A percentile compares a stretch with the other conserved stretches of the same genome.
Evolutionary conservation across 2,329 filamentous ascomycete species (phyloP).

Genomic region (Talaromyces funiculosus): DNA sequence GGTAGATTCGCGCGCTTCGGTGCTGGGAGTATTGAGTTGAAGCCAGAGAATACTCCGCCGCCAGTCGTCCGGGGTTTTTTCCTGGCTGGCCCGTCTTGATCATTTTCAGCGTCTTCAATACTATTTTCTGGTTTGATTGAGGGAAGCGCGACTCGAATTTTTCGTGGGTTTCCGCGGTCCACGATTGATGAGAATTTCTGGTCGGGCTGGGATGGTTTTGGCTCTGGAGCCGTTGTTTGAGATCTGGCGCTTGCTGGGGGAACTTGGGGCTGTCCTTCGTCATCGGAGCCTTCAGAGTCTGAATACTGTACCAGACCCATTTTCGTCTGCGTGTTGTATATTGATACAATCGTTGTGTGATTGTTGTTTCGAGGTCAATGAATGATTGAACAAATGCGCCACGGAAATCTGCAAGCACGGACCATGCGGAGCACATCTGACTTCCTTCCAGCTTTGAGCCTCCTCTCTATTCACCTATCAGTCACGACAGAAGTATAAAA

Average conservation of each 20-base stretch:
- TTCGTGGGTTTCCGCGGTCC: constrained; percentile 72
- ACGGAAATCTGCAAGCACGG: constrained; percentile 6
- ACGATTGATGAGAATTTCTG: constrained; percentile 68
- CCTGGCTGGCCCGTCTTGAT: constrained; percentile 55
- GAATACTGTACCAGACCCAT: constrained; percentile 83
- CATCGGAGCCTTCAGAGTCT: constrained; percentile 66
- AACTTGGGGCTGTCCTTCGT: constrained; percentile 43
- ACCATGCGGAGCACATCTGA: constrained; percentile 12
- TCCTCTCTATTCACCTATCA: neutral
- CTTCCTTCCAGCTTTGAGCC: neutral
- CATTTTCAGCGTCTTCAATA: constrained; percentile 29
- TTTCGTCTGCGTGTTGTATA: neutral
- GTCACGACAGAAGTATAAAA: neutral
- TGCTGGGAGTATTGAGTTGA: constrained; percentile 80
- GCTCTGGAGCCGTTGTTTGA: constrained; percentile 17
- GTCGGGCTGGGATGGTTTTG: constrained; percentile 24
- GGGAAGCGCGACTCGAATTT: constrained; percentile 76
- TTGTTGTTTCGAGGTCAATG: neutral
- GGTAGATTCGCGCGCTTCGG: constrained; percentile 55
- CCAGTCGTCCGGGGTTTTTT: constrained; percentile 64
- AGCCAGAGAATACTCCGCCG: constrained; percentile 67
- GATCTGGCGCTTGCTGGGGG: constrained; percentile 15
- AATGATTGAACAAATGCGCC: neutral
- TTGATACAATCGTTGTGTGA: neutral
- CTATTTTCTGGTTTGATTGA: constrained; percentile 42